A percentile compares a stretch with the other conserved stretches of the same genome.
Conservation (phyloP, 768 basidiomycete genomes). For the Hygrocybe punicea region DNA sequence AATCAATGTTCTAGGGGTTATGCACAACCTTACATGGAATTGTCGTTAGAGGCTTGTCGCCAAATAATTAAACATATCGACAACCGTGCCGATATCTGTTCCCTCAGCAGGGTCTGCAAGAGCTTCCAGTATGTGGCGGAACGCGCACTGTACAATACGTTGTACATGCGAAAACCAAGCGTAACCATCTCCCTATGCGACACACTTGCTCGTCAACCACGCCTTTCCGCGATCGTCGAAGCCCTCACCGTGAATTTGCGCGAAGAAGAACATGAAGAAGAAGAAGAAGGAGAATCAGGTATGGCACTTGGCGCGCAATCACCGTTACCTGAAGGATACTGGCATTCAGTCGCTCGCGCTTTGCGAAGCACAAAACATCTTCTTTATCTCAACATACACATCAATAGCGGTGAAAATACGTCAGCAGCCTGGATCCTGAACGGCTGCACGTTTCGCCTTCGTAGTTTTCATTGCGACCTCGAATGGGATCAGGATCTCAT, state of each 20-base stretch:
- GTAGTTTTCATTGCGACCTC: constrained; percentile 61
- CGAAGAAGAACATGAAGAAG: constrained; percentile 28
- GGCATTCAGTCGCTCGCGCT: constrained; percentile 49
- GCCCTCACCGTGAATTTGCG: constrained; percentile 50
- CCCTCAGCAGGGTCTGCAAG: constrained; percentile 57
- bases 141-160: constrained; percentile 56
- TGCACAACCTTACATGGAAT: constrained; percentile 50
- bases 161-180: constrained; percentile 43
- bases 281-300: constrained; percentile 23
- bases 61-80: constrained; percentile 52
- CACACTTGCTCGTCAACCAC: constrained; percentile 44
- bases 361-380: constrained; percentile 47
- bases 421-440: constrained; percentile 42
- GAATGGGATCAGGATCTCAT: constrained; percentile 59
- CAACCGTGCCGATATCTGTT: constrained; percentile 51
- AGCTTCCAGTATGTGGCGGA: constrained; percentile 54
- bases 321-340: constrained; percentile 40
- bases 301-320: neutral
- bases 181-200: constrained; percentile 45
- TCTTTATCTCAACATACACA: constrained; percentile 51
- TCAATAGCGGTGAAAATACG: constrained; percentile 31
- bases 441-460: constrained; percentile 51
- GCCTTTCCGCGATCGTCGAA: constrained; percentile 51
- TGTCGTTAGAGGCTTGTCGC: constrained; percentile 57
- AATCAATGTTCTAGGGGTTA: constrained; percentile 27